Conservation (phyloP, 176 grass and related monocot species). For the Typha latifolia region DNA sequence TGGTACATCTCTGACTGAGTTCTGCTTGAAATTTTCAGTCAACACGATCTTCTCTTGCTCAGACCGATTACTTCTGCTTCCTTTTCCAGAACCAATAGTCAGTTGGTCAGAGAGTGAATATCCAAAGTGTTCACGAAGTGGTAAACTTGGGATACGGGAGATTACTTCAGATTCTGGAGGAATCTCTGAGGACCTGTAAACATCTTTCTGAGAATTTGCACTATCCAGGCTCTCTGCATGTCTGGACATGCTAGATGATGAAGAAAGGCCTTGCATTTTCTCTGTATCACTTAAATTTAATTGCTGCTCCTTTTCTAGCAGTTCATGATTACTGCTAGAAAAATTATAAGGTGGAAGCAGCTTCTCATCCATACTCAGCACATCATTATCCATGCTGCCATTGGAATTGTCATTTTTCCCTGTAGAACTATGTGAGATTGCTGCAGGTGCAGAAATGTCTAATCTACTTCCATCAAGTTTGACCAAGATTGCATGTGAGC, state of each 20-base stretch:
- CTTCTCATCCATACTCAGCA: slow-evolving; percentile 26
- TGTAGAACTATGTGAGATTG: slow-evolving; percentile 24
- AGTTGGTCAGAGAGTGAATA: slow-evolving; percentile 31
- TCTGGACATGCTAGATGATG: slow-evolving; percentile 50
- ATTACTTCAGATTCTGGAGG: slow-evolving; percentile 38
- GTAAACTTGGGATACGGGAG: slow-evolving; percentile 48
- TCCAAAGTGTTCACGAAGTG: slow-evolving; percentile 34
- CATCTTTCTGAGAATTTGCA: slow-evolving; percentile 43
- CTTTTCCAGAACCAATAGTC: slow-evolving; percentile 34
- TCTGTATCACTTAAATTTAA: slow-evolving; percentile 43
- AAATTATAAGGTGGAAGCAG: slow-evolving; percentile 61
- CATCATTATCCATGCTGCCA: slow-evolving; percentile 19
- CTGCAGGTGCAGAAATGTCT: slow-evolving; percentile 28
- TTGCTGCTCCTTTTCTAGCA: slow-evolving; percentile 43
- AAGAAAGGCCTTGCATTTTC: slow-evolving; percentile 43
- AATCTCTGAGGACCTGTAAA: slow-evolving; percentile 26
- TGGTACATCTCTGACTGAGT: slow-evolving; percentile 57
- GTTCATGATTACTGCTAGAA: slow-evolving; percentile 38
- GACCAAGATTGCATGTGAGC: slow-evolving; percentile 59
- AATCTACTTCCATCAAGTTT: slow-evolving; percentile 58
- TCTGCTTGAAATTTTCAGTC: slow-evolving; percentile 61
- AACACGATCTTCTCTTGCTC: slow-evolving; percentile 64
- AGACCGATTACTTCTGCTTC: slow-evolving; percentile 60
- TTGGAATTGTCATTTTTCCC: slow-evolving; percentile 30
- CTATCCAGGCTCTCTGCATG: slow-evolving; percentile 40